Evolutionary conservation across 805 yeast genomes (phyloP).

Genomic region (Yamadazyma ubonensis): DNA sequence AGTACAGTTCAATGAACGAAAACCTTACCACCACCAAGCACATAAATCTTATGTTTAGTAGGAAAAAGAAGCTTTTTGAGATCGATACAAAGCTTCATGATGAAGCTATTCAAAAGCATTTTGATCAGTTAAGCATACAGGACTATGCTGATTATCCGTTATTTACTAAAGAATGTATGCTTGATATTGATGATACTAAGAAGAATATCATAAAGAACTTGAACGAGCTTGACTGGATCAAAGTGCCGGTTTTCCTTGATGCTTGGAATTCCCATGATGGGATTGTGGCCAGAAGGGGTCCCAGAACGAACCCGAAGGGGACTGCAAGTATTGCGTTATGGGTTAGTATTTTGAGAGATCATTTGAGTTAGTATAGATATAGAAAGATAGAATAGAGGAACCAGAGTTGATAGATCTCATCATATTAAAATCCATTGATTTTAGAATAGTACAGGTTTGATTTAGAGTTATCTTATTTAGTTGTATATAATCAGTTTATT

Average conservation of each 20-base stretch:
- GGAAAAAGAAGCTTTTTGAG: slow-evolving; percentile 19
- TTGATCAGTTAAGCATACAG: slow-evolving; percentile 16
- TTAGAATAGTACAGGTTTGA: no score
- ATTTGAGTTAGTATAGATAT: slow-evolving; percentile 13
- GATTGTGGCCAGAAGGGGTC: slow-evolving; percentile 75
- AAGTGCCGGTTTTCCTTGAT: slow-evolving; percentile 70
- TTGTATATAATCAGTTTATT: no score
- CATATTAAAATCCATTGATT: no score
- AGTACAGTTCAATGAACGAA: slow-evolving; percentile 15
- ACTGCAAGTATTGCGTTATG: slow-evolving; percentile 53
- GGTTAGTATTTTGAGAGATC: slow-evolving; percentile 39
- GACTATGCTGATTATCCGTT: slow-evolving; percentile 27
- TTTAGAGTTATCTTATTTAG: no score
- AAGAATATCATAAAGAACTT: slow-evolving; percentile 49
- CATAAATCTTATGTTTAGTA: slow-evolving; percentile 13
- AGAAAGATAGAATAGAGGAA: not conserved
- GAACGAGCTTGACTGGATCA: slow-evolving; percentile 70
- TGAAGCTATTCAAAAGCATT: slow-evolving; percentile 16
- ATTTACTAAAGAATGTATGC: slow-evolving; percentile 22
- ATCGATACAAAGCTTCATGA: slow-evolving; percentile 27
- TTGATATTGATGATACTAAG: slow-evolving; percentile 39
- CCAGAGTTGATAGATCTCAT: not conserved
- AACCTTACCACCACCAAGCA: slow-evolving; percentile 11
- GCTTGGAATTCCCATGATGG: slow-evolving; percentile 83
- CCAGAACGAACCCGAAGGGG: slow-evolving; percentile 49